A percentile compares a stretch with the other conserved stretches of the same genome.
Evolutionary conservation across 2,329 filamentous ascomycete genomes (phyloP).

Genomic region (Apiospora malaysiana): DNA sequence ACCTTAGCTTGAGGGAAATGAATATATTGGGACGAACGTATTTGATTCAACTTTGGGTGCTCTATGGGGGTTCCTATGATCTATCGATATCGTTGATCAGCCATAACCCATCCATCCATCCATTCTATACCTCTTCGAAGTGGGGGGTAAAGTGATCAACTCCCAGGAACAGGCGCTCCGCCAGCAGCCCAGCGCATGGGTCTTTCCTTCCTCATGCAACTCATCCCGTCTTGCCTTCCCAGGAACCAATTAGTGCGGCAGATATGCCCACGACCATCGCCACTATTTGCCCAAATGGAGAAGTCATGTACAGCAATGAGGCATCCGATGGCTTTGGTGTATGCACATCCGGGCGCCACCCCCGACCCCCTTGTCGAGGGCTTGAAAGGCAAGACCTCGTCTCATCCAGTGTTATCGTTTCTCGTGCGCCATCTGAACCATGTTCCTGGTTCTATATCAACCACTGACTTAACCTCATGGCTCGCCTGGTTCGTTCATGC

Average conservation of each 20-base stretch:
- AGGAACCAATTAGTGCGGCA: neutral
- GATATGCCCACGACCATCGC: neutral
- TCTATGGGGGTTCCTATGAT: too few relatives aligned
- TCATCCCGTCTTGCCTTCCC: neutral
- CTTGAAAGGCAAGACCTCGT: neutral
- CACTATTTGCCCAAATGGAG: neutral
- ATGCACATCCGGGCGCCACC: neutral
- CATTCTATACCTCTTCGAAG: too few relatives aligned
- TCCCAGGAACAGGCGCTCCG: neutral
- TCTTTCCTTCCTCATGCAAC: neutral
- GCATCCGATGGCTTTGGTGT: neutral
- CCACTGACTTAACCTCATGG: neutral
- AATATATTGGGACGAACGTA: too few relatives aligned
- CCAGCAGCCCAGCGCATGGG: neutral
- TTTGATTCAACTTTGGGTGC: too few relatives aligned
- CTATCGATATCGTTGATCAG: too few relatives aligned
- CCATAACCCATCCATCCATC: too few relatives aligned
- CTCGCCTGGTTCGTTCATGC: neutral
- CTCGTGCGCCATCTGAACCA: conserved; percentile 10
- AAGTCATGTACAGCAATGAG: neutral
- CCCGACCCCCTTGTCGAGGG: conserved; percentile 2
- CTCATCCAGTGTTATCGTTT: neutral
- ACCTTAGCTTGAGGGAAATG: too few relatives aligned
- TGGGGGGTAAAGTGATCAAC: neutral
- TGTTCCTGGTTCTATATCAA: conserved; percentile 9